phyloP scores from a whole-genome alignment of 768 basidiomycete genomes.

The Naematelia aurantialba region DNA sequence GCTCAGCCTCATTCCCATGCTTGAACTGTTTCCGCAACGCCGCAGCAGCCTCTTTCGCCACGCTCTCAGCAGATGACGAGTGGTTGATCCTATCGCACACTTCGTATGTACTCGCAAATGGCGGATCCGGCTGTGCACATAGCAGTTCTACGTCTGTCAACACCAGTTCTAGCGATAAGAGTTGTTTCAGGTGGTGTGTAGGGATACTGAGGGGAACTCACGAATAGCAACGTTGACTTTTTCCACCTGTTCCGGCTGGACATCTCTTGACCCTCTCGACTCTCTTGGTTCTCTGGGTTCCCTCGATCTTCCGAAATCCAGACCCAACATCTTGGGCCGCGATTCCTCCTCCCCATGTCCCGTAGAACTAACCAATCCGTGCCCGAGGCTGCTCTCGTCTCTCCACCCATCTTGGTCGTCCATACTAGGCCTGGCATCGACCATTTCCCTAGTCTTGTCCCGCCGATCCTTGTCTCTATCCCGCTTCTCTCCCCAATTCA shows the following conservation, averaged over 20 bases:
- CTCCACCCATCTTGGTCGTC: slow-evolving; percentile 9
- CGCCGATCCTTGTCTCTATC: slow-evolving; percentile 9
- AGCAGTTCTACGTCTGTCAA: slow-evolving; percentile 18
- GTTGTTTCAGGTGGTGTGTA: slow-evolving; percentile 55
- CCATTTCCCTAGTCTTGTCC: slow-evolving; percentile 18
- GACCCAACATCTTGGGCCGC: slow-evolving; percentile 12
- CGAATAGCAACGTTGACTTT: slow-evolving; percentile 39
- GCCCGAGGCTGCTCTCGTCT: slow-evolving; percentile 11
- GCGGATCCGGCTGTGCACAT: slow-evolving; percentile 28
- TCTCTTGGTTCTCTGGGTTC: slow-evolving; percentile 5
- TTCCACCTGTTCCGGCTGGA: slow-evolving; percentile 13
- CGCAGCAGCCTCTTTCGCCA: slow-evolving; percentile 77
- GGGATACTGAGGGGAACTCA: slow-evolving; percentile 24
- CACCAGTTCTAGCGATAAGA: neutral
- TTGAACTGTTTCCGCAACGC: slow-evolving; percentile 83
- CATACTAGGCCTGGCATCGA: slow-evolving; percentile 12
- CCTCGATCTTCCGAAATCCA: slow-evolving; percentile 13
- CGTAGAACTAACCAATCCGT: slow-evolving; percentile 26
- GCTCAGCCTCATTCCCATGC: slow-evolving; percentile 44
- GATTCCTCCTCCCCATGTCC: slow-evolving; percentile 22
- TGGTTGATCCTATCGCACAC: slow-evolving; percentile 76
- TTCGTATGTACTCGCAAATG: slow-evolving; percentile 71
- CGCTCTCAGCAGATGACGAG: slow-evolving; percentile 57
- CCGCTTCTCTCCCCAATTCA: slow-evolving; percentile 11
- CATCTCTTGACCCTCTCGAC: slow-evolving; percentile 4